phyloP scores from a whole-genome alignment of 768 basidiomycete genomes.

The Gyrodon lividus region DNA sequence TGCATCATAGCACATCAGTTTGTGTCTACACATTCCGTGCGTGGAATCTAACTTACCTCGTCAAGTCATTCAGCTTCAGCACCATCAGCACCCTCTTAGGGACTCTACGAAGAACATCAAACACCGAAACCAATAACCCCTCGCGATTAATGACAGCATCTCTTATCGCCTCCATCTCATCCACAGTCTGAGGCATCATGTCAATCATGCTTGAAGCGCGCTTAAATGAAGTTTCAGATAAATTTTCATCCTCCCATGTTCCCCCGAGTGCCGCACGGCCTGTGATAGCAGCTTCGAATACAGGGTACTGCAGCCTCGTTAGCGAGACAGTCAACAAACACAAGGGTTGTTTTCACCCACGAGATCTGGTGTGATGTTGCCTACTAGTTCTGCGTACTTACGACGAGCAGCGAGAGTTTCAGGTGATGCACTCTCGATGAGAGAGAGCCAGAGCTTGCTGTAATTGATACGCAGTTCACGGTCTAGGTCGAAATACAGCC shows the following conservation, averaged over 20 bases:
- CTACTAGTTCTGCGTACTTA: conserved; percentile 88
- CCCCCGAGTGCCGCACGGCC: conserved; percentile 74
- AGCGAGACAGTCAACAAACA: background rate
- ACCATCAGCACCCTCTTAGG: conserved; percentile 85
- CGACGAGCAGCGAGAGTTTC: conserved; percentile 64
- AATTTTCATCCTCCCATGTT: conserved; percentile 44
- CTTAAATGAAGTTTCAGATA: conserved; percentile 37
- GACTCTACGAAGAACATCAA: conserved; percentile 82
- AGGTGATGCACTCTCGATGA: conserved; percentile 73
- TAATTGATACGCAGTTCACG: conserved; percentile 78
- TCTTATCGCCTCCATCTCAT: conserved; percentile 80
- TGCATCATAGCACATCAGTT: conserved; percentile 21
- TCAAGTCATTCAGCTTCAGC: conserved; percentile 83
- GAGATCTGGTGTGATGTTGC: conserved; percentile 85
- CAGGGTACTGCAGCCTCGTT: conserved; percentile 63
- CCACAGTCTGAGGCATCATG: conserved; percentile 64
- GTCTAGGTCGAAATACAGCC: conserved; percentile 90
- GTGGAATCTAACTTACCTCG: conserved; percentile 45
- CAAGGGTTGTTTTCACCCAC: conserved; percentile 41
- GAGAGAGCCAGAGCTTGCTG: conserved; percentile 85
- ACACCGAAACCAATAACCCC: conserved; percentile 79
- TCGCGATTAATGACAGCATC: conserved; percentile 80
- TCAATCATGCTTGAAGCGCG: conserved; percentile 81
- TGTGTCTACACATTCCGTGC: background rate
- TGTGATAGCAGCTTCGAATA: conserved; percentile 94